Evolutionary conservation across 495 filamentous ascomycete species (phyloP).

Genomic region (Podospora tetraspora): DNA sequence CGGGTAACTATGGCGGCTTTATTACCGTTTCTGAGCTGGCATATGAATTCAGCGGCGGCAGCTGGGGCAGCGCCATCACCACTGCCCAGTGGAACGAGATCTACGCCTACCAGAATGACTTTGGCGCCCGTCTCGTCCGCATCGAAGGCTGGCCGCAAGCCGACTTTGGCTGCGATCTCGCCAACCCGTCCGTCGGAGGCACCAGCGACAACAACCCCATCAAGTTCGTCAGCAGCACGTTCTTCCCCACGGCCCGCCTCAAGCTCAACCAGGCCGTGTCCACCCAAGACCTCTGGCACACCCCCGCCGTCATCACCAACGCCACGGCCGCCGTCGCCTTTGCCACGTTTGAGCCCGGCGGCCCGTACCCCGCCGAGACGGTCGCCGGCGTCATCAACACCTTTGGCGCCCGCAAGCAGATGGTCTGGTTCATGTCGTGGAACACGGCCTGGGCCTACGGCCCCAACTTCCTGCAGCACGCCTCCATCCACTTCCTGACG

Average conservation of each 20-base stretch:
- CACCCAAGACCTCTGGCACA: slow-evolving; percentile 51
- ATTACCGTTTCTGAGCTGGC: slow-evolving; percentile 49
- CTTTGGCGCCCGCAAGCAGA: slow-evolving; percentile 50
- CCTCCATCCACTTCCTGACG: slow-evolving; percentile 56
- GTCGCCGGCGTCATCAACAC: slow-evolving; percentile 55
- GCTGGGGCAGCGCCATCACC: slow-evolving; percentile 48
- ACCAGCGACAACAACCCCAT: slow-evolving; percentile 45
- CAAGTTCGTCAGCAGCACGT: slow-evolving; percentile 39
- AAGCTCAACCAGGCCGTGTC: slow-evolving; percentile 41
- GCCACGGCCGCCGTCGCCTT: slow-evolving; percentile 47
- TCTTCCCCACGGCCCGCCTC: slow-evolving; percentile 45
- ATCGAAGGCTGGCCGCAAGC: slow-evolving; percentile 51
- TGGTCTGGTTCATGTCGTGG: slow-evolving; percentile 53
- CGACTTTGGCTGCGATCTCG: slow-evolving; percentile 41
- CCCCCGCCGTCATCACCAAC: slow-evolving; percentile 49
- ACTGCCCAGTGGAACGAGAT: slow-evolving; percentile 49
- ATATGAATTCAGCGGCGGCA: slow-evolving; percentile 45
- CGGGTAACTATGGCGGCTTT: slow-evolving; percentile 53
- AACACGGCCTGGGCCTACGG: slow-evolving; percentile 49
- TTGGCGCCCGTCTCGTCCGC: slow-evolving; percentile 54
- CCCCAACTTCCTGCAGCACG: slow-evolving; percentile 52
- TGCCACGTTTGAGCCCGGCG: slow-evolving; percentile 43
- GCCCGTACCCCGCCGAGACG: slow-evolving; percentile 16
- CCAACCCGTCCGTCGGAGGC: slow-evolving; percentile 26
- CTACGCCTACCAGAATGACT: slow-evolving; percentile 51